Evolutionary conservation across 2,329 filamentous ascomycete genomes (phyloP).

Genomic region (Nothopassalora personata): DNA sequence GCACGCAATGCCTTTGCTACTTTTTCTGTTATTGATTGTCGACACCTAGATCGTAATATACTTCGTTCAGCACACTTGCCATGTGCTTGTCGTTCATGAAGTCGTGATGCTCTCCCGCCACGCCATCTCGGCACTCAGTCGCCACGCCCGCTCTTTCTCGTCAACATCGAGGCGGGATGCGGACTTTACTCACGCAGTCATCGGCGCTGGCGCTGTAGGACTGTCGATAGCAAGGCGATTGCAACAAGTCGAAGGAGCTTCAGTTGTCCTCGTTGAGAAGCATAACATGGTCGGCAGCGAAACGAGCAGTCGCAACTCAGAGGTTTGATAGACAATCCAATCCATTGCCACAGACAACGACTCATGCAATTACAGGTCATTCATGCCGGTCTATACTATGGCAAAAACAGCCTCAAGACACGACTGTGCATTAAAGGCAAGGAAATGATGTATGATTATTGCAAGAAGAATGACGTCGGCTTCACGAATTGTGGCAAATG

Average conservation of each 20-base stretch:
- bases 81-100: neutral
- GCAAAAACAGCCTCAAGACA: constrained; percentile 69
- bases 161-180: constrained; percentile 38
- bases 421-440: constrained; percentile 73
- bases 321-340: constrained; percentile 46
- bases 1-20: neutral
- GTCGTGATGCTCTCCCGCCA: constrained; percentile 3
- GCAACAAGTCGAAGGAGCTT: constrained; percentile 53
- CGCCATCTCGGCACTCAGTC: neutral
- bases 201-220: constrained; percentile 70
- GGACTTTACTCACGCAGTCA: constrained; percentile 62
- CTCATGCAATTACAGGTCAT: constrained; percentile 60
- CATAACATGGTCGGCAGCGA: constrained; percentile 73
- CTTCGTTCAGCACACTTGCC: neutral
- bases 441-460: constrained; percentile 72
- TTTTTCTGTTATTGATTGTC: neutral
- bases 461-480: constrained; percentile 60
- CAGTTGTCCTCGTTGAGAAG: constrained; percentile 75
- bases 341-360: neutral
- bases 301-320: constrained; percentile 84
- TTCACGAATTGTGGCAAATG: constrained; percentile 80
- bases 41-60: neutral
- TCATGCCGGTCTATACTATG: constrained; percentile 92
- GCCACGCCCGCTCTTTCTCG: constrained; percentile 37
- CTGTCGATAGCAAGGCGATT: constrained; percentile 72